Evolutionary conservation across 371 early-diverging fungal genomes (phyloP).

Genomic region (Circinella umbellata): DNA sequence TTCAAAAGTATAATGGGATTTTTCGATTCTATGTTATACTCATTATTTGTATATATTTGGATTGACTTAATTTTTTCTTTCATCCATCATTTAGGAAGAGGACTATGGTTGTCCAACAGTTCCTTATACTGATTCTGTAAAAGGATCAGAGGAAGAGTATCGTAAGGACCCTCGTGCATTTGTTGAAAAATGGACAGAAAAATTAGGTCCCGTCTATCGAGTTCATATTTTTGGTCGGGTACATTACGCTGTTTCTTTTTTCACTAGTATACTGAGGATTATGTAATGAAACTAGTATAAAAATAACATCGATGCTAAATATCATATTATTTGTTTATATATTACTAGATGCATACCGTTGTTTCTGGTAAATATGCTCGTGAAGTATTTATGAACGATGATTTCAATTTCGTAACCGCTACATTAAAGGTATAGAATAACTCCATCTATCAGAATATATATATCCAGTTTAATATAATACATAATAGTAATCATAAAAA

Average conservation of each 20-base stretch:
- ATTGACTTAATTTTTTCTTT: neutral
- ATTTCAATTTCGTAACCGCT: slow-evolving; percentile 16
- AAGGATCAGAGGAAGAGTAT: slow-evolving; percentile 30
- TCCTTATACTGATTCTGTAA: slow-evolving; percentile 28
- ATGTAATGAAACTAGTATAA: too few species aligned
- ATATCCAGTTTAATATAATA: too few species aligned
- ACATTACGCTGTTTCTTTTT: too few species aligned
- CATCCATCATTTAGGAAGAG: neutral
- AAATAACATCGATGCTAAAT: too few species aligned
- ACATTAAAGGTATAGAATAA: slow-evolving; percentile 7
- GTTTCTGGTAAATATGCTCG: slow-evolving; percentile 23
- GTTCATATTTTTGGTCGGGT: slow-evolving; percentile 34
- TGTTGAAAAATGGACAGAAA: slow-evolving; percentile 24
- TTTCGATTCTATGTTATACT: too few species aligned
- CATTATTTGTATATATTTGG: neutral
- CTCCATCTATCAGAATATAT: too few species aligned
- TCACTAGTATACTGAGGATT: neutral
- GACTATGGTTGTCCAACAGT: slow-evolving; percentile 18
- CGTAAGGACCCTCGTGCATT: slow-evolving; percentile 27
- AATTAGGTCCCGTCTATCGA: slow-evolving; percentile 33
- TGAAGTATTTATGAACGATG: slow-evolving; percentile 20
- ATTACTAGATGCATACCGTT: slow-evolving; percentile 10
- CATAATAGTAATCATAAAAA: neutral
- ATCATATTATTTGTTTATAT: too few species aligned
- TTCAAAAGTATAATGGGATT: neutral